Evolutionary conservation across 2,329 filamentous ascomycete genomes (phyloP), one percentile per base, ranked within the genome.

Genomic region (Sarocladium oryzae): DNA sequence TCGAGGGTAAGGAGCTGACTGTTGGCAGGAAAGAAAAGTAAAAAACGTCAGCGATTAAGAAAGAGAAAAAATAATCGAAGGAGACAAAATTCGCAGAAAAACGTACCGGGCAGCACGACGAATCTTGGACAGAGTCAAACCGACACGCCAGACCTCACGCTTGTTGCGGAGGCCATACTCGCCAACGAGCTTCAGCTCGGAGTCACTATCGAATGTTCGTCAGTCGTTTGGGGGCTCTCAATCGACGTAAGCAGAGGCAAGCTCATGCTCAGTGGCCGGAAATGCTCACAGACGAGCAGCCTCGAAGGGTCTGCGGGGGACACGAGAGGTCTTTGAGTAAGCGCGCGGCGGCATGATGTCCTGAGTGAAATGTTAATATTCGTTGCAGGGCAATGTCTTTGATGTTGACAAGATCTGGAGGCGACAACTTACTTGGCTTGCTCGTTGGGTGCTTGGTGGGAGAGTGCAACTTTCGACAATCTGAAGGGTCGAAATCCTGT

Each of bases 161-260:
- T 99, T 99, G 85, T 99, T 99, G 79, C 91, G 89, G 69, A 99
- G 89, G 79, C 93, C 93, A 84, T 95, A 99, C 82, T 99, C 93
- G 79, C 93, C 93, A 70, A 99, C 92, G 77, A 93, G 87, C 88
- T 99, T 99, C 78, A 99, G 81, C 82, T 99, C 93, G 71, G 91
- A 89, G 82, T 99, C 93, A 82, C 93, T 97, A 81, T 71, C 15
- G 67, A 64, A 63, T 61, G 66, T 59, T 71, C 69, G 30, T 10
- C 68, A 30, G 80, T 88, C 83, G 87, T 86, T n/a, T 88, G 78
- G 79, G 63, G 62, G 61, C 74, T 83, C 79, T 84, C 81, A 84
- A 82, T 81, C 88, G 92, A 96, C 91, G 74, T 97, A 80, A 91
- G 85, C 83, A 88, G 88, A 95, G 89, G 70, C 90, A 91, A 88